Base-by-base conservation (phyloP, 768 basidiomycete genomes). In the Cyathus striatus region DNA sequence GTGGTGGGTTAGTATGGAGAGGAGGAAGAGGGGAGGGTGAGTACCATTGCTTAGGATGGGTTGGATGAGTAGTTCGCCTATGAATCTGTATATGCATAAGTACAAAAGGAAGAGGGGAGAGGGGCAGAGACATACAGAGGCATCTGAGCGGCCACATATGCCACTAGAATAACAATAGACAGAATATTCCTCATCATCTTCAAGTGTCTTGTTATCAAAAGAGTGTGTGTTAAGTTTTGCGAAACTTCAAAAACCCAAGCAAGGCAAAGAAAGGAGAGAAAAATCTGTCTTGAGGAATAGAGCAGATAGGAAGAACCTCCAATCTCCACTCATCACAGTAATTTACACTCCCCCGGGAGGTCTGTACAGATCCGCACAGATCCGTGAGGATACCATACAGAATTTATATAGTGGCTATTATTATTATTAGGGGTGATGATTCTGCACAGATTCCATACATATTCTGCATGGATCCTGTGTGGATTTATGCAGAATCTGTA, bases 1-100 rank as follows among this genome's bases (percentile, higher is more conserved):
- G 3, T 16, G 7, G 10, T 14, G 18, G 17, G 2, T 12, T 10
- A 34, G 6, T 13, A 43, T 17, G n/a, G 23, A 17, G 32, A 23
- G 39, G 10, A 26, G n/a, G 14, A 22, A 13, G 17, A 34, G n/a
- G 43, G 6, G 26, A 22, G 20, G 14, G 36, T 23, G 9, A 7
- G 21, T 22, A 72, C 72, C 68, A 25, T 54, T 60, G 43, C 66
- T 71, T 32, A 67, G 49, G 26, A 63, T 67, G 5, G 74, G 71
- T 45, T 76, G 61, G 30, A 78, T 54, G 34, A 73, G 62, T 5
- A 77, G 57, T 38, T 61, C 57, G 13, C 74, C 75, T 16, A 49
- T 55, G 54, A 63, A 73, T 5, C 74, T 76, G 7, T 5, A 23
- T 12, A n/a, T 23, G n/a, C n/a, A n/a, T n/a, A n/a, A n/a, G n/a